These are phyloP conservation scores for Pythium brassicae DNA, from an alignment of 352 stramenopile genomes.

Conservation along the genomic window DNA sequence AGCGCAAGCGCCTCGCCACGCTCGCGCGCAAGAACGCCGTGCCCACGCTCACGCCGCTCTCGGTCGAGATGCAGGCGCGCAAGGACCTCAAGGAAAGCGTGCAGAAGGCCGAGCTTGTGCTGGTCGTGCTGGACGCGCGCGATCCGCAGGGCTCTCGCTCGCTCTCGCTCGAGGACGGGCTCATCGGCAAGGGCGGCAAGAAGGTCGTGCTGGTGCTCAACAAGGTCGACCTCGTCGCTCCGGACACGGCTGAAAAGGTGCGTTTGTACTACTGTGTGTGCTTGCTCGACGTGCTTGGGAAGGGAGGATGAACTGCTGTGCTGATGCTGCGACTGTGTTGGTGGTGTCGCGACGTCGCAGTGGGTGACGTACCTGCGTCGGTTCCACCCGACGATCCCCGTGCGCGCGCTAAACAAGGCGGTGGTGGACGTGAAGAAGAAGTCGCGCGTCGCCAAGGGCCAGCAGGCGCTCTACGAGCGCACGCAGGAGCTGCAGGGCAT, in stretches of 20 bases:
- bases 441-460: slow-evolving; percentile 57
- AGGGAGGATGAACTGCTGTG: neutral
- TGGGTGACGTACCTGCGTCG: slow-evolving; percentile 91
- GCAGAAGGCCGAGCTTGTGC: slow-evolving; percentile 51
- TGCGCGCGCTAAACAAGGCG: slow-evolving; percentile 65
- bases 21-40: slow-evolving; percentile 27
- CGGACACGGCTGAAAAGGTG: slow-evolving; percentile 84
- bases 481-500: slow-evolving; percentile 59
- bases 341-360: slow-evolving; percentile 1
- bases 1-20: slow-evolving; percentile 42
- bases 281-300: neutral
- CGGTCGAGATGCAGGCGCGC: slow-evolving; percentile 72
- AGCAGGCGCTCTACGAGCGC: slow-evolving; percentile 65
- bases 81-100: slow-evolving; percentile 80
- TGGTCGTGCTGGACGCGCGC: slow-evolving; percentile 95
- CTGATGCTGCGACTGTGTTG: slow-evolving; percentile 2
- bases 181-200: slow-evolving; percentile 94
- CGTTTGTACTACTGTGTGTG: neutral
- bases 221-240: slow-evolving; percentile 97
- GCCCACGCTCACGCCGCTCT: slow-evolving; percentile 43
- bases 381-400: slow-evolving; percentile 93
- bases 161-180: slow-evolving; percentile 91
- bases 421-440: slow-evolving; percentile 92
- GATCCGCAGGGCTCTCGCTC: slow-evolving; percentile 95
- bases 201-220: slow-evolving; percentile 98